Evolutionary conservation across 2,329 filamentous ascomycete species (phyloP).

Genomic region (Botrytis pseudocinerea): DNA sequence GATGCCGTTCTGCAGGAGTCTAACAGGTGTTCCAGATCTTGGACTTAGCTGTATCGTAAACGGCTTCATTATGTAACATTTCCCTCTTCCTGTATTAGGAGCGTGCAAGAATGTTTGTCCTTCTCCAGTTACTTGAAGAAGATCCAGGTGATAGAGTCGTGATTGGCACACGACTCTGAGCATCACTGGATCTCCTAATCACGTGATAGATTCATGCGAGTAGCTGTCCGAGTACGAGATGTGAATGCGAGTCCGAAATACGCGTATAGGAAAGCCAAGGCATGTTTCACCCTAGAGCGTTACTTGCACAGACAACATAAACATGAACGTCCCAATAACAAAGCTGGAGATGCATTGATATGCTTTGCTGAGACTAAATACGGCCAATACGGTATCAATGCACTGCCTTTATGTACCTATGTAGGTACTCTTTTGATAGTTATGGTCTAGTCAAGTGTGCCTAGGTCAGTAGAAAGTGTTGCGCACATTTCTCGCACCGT

Average conservation of each 20-base stretch:
- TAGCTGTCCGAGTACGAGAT: too few relatives aligned
- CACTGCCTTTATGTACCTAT: background rate
- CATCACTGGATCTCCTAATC: background rate
- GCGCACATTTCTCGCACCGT: too few relatives aligned
- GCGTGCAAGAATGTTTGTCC: background rate
- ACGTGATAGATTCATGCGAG: background rate
- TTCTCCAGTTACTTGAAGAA: background rate
- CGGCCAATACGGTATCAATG: background rate
- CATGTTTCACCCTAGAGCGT: background rate
- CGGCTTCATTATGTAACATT: background rate
- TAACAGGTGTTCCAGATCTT: background rate
- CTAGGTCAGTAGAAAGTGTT: background rate
- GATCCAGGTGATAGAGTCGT: background rate
- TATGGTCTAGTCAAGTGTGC: background rate
- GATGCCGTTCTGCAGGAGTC: background rate
- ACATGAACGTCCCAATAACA: background rate
- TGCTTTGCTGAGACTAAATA: background rate
- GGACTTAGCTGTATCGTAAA: background rate
- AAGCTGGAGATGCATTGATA: background rate
- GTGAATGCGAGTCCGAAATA: too few relatives aligned
- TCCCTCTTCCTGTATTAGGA: background rate
- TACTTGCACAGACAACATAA: background rate
- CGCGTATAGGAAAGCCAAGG: background rate
- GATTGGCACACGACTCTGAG: background rate
- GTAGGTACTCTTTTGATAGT: background rate